Base-by-base conservation (phyloP, 805 yeast genomes). In the Saccharomycopsis amapae region DNA sequence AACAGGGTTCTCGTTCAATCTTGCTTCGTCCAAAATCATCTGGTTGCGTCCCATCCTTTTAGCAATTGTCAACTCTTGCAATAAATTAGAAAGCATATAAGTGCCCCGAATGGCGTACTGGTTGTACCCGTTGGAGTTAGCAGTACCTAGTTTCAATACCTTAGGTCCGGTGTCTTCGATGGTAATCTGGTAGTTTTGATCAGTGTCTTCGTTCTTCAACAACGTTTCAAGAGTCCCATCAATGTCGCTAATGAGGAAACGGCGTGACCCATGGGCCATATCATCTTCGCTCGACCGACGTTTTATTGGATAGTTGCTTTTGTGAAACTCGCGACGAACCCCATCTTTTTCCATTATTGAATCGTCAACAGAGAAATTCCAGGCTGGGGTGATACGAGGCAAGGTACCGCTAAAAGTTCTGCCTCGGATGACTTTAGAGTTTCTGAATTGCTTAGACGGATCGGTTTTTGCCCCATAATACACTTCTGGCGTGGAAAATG, bases 31-130 rank as follows among this genome's bases (percentile, higher is more conserved):
- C 49, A 88, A 63, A 41, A 85, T 69, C 70, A 87, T 78, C 57
- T 79, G 83, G 51, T 77, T 79, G 52, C 90, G 72, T 6, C 95
- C 95, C 60, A 79, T 75, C 46, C 83, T 68, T 58, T 84, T 78
- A 12, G 96, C 96, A 50, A 87, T 78, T 0, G 96, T 86, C 53
- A 88, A 69, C 62, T 88, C 97, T 65, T 88, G 96, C 46, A 88
- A 69, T 33, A 89, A 64, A 62, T 89, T 89, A 0, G 93, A 81
- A 40, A 88, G 65, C 89, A 84, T 84, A 58, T 88, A 88, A 0
- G 96, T 88, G 2, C 97, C 97, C 49, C 95, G 67, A 46, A 88
- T 72, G 50, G 81, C 85, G 45, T 75, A 74, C 54, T 76, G 80
- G 32, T 76, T 79, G 64, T 65, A 85, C 1, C 96, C 97, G 56